Evolutionary conservation across 1,284 basidiomycete species (phyloP).

Genomic region (Naganishia albida): DNA sequence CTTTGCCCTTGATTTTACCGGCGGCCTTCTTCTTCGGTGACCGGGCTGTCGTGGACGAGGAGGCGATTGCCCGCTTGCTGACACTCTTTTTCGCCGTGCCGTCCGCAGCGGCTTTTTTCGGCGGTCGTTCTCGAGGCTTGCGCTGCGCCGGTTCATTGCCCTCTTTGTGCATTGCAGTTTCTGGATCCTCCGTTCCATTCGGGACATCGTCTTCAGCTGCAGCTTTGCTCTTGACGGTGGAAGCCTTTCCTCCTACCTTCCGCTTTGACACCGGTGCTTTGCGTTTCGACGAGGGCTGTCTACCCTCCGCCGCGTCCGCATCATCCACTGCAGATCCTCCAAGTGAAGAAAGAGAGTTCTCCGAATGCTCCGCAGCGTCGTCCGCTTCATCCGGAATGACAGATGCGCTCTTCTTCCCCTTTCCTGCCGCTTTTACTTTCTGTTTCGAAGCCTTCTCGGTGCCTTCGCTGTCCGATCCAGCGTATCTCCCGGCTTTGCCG

Average conservation of each 20-base stretch:
- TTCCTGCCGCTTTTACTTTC: conserved; percentile 1
- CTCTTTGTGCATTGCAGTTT: background rate
- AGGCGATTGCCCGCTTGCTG: conserved; percentile 8
- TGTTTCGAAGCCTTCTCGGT: background rate
- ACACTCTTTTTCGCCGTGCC: background rate
- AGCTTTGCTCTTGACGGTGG: background rate
- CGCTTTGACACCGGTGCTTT: background rate
- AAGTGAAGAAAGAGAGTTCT: conserved; percentile 1
- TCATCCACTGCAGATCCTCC: background rate
- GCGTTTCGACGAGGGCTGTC: background rate
- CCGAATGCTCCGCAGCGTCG: background rate
- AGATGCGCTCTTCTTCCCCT: background rate
- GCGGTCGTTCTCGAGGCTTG: background rate
- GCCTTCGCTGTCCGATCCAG: conserved; percentile 10
- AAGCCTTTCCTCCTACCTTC: background rate
- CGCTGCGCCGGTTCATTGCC: background rate
- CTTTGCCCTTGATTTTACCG: background rate
- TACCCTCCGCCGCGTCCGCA: background rate
- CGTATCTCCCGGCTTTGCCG: background rate
- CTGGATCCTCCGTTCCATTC: background rate
- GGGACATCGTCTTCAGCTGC: background rate
- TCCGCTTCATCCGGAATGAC: background rate
- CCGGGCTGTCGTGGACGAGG: background rate
- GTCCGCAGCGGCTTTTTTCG: background rate
- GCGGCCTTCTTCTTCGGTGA: conserved; percentile 6